Conservation (phyloP, 1,284 basidiomycete genomes). For the Meira nashicola region DNA sequence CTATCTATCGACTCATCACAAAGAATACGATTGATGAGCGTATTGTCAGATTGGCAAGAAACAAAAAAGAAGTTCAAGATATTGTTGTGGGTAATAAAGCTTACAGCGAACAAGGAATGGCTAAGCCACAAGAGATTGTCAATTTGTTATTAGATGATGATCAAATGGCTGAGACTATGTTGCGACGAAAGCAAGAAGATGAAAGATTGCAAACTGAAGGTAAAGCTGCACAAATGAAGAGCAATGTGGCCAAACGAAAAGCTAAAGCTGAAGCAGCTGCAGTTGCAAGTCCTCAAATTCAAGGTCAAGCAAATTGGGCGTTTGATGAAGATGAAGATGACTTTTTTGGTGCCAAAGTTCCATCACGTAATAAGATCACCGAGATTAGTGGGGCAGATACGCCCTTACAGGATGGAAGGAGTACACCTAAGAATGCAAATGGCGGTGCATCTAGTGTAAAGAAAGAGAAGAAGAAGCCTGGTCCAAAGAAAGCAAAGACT, state of each 20-base stretch:
- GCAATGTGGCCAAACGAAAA: conserved; percentile 43
- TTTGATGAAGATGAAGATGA: conserved; percentile 53
- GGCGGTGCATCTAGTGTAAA: neutral
- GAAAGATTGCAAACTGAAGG: conserved; percentile 46
- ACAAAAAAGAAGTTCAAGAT: conserved; percentile 65
- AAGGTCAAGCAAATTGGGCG: conserved; percentile 33
- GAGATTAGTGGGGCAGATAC: neutral
- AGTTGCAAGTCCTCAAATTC: conserved; percentile 11
- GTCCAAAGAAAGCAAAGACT: neutral
- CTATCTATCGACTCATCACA: conserved; percentile 93
- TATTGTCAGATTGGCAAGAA: conserved; percentile 65
- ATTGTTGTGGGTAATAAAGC: conserved; percentile 97
- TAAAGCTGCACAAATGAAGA: conserved; percentile 48
- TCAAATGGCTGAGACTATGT: conserved; percentile 56
- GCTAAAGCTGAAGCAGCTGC: conserved; percentile 34
- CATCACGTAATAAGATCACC: neutral
- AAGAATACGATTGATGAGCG: conserved; percentile 98
- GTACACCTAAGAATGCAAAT: neutral
- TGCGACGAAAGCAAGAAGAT: conserved; percentile 50
- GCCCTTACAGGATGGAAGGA: neutral
- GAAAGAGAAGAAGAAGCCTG: neutral
- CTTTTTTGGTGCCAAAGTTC: conserved; percentile 29
- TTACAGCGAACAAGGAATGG: conserved; percentile 60
- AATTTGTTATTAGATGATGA: conserved; percentile 93
- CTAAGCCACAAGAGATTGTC: conserved; percentile 95